Evolutionary conservation across 495 filamentous ascomycete genomes (phyloP), one percentile per base, ranked within the genome.

Genomic region (Parathielavia hyrcaniae): DNA sequence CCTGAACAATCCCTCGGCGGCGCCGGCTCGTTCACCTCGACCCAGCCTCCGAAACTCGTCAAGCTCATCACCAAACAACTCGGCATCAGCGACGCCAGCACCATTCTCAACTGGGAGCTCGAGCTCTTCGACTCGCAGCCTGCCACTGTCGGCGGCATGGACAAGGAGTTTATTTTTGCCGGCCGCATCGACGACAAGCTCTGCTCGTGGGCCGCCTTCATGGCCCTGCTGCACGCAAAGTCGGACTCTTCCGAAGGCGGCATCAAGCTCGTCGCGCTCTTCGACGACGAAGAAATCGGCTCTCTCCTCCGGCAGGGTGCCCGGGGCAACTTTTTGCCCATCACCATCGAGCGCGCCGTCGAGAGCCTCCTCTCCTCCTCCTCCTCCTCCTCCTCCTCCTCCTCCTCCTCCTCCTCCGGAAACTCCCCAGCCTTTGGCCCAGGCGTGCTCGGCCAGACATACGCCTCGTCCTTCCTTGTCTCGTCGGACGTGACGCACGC

Each of bases 181-280:
- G 89, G 90, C 55, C 86, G 93, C 46, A 90, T 98, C 64, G 93
- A 98, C 70, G 93, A 98, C 70, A 97, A 96, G 73, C 84, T 98
- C 53, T 97, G 93, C 79, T 91, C 87, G 50, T 98, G 86, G 80
- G 82, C 91, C 14, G 93, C 93, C 16, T 84, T 96, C 54, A 84
- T 95, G 73, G 93, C 84, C 5, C 83, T 98, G 0, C 76, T 97
- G 17, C 81, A 83, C 61, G 85, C 85, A 39, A 79, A 84, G 43
- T 58, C 71, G 47, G 69, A 73, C 55, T 72, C 74, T 32, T 68
- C 75, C 20, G 73, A 75, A 16, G 79, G 82, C 51, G 78, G 83
- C 40, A 84, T 98, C 66, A 91, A 91, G 74, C 75, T 96, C 56
- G 88, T 93, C 34, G 89, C 84, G 23, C 85, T 95, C 67, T 97